A percentile compares a stretch with the other conserved stretches of the same genome.
Evolutionary conservation across 2,329 filamentous ascomycete species (phyloP).

Genomic region (Claviceps fusiformis): DNA sequence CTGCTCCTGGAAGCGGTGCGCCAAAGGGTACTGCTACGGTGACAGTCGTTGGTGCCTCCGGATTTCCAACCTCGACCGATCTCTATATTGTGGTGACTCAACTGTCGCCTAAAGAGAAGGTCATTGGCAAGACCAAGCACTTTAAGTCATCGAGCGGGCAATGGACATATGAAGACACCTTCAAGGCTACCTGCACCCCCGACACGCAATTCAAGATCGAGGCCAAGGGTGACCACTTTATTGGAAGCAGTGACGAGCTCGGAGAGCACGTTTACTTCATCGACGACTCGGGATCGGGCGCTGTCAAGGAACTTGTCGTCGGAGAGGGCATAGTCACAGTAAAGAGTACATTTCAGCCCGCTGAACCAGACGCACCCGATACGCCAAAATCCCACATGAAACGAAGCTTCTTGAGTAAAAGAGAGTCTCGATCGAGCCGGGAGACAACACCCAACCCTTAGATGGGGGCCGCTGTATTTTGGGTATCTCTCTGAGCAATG

Average conservation of each 20-base stretch:
- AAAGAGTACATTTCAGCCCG: slow-evolving; percentile 54
- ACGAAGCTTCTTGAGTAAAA: slow-evolving; percentile 42
- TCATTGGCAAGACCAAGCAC: slow-evolving; percentile 84
- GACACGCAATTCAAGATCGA: slow-evolving; percentile 78
- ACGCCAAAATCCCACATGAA: slow-evolving; percentile 35
- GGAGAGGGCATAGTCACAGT: slow-evolving; percentile 61
- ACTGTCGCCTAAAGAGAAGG: slow-evolving; percentile 55
- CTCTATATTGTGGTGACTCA: slow-evolving; percentile 65
- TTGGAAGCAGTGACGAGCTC: slow-evolving; percentile 70
- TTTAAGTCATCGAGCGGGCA: slow-evolving; percentile 57
- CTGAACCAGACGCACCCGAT: slow-evolving; percentile 31
- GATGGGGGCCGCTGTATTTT: slow-evolving; percentile 8
- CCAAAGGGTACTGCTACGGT: slow-evolving; percentile 68
- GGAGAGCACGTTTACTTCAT: slow-evolving; percentile 85
- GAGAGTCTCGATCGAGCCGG: slow-evolving; percentile 28
- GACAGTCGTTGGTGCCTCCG: slow-evolving; percentile 63
- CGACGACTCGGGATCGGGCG: slow-evolving; percentile 57
- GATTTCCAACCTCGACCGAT: slow-evolving; percentile 63
- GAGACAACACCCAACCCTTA: slow-evolving; percentile 28
- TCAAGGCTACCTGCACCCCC: slow-evolving; percentile 63
- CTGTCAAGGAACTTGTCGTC: slow-evolving; percentile 61
- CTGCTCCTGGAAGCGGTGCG: slow-evolving; percentile 37
- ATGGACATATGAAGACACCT: slow-evolving; percentile 63
- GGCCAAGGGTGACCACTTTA: slow-evolving; percentile 73
- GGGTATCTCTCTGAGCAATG: slow-evolving; percentile 3